phyloP scores from a whole-genome alignment of 768 basidiomycete genomes.

The Tephrocybe rancida region DNA sequence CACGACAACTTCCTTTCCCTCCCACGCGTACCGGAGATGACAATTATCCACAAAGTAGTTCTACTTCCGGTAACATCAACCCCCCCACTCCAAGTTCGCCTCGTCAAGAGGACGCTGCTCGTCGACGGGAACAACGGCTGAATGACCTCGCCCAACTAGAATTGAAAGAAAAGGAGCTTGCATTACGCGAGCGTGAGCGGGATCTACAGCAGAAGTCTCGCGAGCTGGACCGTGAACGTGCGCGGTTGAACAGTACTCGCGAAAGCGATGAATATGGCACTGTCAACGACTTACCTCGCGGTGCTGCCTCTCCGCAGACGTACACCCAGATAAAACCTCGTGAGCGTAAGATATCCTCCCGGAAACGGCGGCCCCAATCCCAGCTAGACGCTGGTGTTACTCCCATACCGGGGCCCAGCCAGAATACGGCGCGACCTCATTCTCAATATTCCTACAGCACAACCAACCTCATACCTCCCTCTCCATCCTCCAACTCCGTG shows the following conservation, averaged over 20 bases:
- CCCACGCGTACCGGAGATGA: constrained; percentile 23
- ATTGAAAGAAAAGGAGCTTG: constrained; percentile 55
- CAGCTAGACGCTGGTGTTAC: constrained; percentile 5
- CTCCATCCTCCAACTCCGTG: constrained; percentile 12
- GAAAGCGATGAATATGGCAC: constrained; percentile 22
- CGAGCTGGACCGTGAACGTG: constrained; percentile 61
- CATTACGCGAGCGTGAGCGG: constrained; percentile 52
- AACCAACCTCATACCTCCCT: constrained; percentile 42
- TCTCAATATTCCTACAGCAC: constrained; percentile 42
- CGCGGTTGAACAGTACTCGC: constrained; percentile 39
- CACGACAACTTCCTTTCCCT: constrained; percentile 20
- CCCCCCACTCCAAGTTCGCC: constrained; percentile 15
- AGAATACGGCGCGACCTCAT: too few relatives aligned
- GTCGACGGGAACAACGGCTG: constrained; percentile 37
- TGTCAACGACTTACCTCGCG: constrained; percentile 18
- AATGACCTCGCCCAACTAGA: constrained; percentile 57
- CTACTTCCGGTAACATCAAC: constrained; percentile 10
- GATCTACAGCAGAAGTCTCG: constrained; percentile 54
- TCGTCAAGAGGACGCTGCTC: constrained; percentile 28
- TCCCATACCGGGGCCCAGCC: constrained; percentile 7
- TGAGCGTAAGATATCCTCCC: constrained; percentile 36
- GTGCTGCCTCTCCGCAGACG: constrained; percentile 10
- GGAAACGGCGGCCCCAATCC: constrained; percentile 26
- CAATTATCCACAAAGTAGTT: constrained; percentile 21
- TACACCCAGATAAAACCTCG: constrained; percentile 28